These are phyloP conservation scores for Monilinia polystroma DNA, from an alignment of 2,329 filamentous ascomycete species.

Conservation along the genomic window DNA sequence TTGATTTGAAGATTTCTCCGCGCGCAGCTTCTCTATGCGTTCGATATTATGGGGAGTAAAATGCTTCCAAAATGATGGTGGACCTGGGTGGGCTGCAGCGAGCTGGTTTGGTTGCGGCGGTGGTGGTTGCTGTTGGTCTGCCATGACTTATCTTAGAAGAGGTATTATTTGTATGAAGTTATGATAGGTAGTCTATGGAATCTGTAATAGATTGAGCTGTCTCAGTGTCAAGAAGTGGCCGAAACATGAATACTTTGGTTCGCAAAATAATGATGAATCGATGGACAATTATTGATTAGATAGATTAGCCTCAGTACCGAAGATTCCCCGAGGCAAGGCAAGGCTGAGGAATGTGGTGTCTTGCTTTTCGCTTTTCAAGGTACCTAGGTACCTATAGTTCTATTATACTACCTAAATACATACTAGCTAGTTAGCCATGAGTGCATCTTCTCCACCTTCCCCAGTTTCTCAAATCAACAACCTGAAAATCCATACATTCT, in stretches of 20 bases:
- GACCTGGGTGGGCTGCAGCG: conserved; percentile 75
- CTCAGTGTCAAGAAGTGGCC: neutral
- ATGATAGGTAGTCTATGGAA: neutral
- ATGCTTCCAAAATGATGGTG: conserved; percentile 84
- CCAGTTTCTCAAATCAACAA: neutral
- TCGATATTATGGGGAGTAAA: conserved; percentile 76
- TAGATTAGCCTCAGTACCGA: conserved; percentile 1
- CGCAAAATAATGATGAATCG: neutral
- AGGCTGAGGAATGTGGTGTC: conserved; percentile 15
- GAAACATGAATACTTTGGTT: conserved; percentile 2
- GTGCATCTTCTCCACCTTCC: neutral
- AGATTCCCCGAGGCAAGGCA: conserved; percentile 8
- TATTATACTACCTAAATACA: no score
- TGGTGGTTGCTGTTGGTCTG: conserved; percentile 46
- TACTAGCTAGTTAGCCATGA: neutral
- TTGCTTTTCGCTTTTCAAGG: no score
- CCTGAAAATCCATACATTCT: neutral
- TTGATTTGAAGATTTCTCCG: conserved; percentile 31
- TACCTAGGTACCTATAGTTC: no score
- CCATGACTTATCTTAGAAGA: conserved; percentile 49
- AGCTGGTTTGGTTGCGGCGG: conserved; percentile 41
- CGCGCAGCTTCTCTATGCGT: conserved; percentile 52
- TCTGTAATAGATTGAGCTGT: neutral
- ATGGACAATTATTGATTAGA: conserved; percentile 12
- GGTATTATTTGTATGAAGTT: neutral